Evolutionary conservation across 2,329 filamentous ascomycete species (phyloP), one percentile per base, ranked within the genome.

Genomic region (Botrytis fabae): DNA sequence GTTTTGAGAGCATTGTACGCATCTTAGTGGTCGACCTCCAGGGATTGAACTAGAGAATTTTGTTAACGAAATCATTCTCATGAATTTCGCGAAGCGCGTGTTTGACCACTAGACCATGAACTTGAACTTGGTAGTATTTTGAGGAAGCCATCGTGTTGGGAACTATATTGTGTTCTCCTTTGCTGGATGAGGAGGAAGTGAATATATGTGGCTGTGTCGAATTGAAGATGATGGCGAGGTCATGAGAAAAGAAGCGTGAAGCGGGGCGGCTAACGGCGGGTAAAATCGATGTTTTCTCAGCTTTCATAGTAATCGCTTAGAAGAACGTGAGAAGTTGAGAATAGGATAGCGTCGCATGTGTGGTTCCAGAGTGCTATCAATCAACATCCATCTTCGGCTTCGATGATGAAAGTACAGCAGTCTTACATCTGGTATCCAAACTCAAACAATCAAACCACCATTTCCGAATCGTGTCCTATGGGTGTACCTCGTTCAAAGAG

Each of bases 91-190:
- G 16, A 70, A 51, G 57, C 44, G 32, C 14, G 42, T 44, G 16
- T 22, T 40, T 44, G 69, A 70, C 69, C 40, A 48, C 44, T 70
- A 18, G 42, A 70, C 69, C 42, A 70, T 70, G 57, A 70, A 63
- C 59, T 70, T 70, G 44, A 65, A 48, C 62, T 70, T 70, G 42
- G 35, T 51, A 32, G 25, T 38, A 46, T 63, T 63, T 61, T 25
- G 8, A 38, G 44, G 28, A 7, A 65, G 6, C 1, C 12, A 25
- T 60, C 25, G 28, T 48, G 16, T 25, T 16, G 16, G 22, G 25
- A 35, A 65, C 22, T 35, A 48, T 65, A 65, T 65, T 32, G 38
- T 32, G 10, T 28, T 35, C 6, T 25, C 18, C 1, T 35, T 35
- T 65, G 42, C 48, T 48, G 25, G 62, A 22, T 16, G 28, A 2